Evolutionary conservation across 192 early-diverging fungal genomes (phyloP), one percentile per base, ranked within the genome.

Genomic region (Backusella westeae): DNA sequence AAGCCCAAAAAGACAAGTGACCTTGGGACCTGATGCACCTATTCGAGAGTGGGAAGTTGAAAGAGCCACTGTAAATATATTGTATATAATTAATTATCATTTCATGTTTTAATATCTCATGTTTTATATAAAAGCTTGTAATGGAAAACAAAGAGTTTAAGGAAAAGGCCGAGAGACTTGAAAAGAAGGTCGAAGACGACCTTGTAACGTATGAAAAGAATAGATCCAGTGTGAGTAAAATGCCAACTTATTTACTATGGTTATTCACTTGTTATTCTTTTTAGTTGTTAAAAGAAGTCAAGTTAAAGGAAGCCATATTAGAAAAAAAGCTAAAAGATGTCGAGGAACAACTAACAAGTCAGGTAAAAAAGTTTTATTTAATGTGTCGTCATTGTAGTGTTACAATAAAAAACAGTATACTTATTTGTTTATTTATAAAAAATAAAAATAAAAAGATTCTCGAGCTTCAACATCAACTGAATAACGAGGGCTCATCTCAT

Each of bases 41-140:
- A 67, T 75, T 34, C 65, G 67, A 19, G 74, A 75, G 26, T 75
- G 74, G 74, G 74, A 75, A 44, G 65, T 75, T 2, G 74, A 75
- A 67, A 66, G 74, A 67, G 74, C 74, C 9, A 75, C 74, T 10
- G 74, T 75, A 75, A 67, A 41, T 75, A 38, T 2, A 34, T 21
- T 3, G 34, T 2, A 32, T 32, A 32, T 32, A 32, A 32, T 46
- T 8, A 7, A 3, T 39, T 10, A 39, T 39, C 42, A 44, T 19
- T 44, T 12, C 38, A 39, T 39, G 8, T 10, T 10, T 39, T 39
- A 39, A 10, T 39, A 39, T 10, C 10, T 39, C 8, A 17, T 44
- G 15, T n/a, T 36, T 38, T 68, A 68, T 34, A 34, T 26, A 2
- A 5, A 19, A 75, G 74, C 36, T 75, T 42, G 15, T 67, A 14